A percentile compares a stretch with the other conserved stretches of the same genome.
Evolutionary conservation across 306 rosid genomes (phyloP).

Genomic region (Gastrolobium villosum): DNA sequence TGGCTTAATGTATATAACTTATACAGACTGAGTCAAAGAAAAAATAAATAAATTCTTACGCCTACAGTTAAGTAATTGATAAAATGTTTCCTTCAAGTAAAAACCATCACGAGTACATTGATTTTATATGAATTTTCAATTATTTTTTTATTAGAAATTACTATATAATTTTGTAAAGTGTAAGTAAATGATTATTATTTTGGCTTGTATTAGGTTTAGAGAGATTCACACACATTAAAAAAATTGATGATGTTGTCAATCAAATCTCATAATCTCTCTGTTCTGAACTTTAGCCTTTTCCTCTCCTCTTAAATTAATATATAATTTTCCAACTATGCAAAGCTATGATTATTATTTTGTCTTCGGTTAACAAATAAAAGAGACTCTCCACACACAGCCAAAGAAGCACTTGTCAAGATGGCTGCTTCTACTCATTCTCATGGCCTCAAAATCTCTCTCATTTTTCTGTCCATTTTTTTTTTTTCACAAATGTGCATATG

Average conservation of each 20-base stretch:
- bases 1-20: not conserved
- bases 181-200: slow-evolving; percentile 12
- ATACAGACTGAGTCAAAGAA: not conserved
- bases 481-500: slow-evolving; percentile 58
- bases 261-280: not conserved
- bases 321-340: slow-evolving; percentile 39
- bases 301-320: too few relatives aligned
- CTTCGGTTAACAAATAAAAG: slow-evolving; percentile 5
- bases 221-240: not conserved
- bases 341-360: too few relatives aligned
- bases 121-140: not conserved
- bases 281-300: slow-evolving; percentile 21
- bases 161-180: not conserved
- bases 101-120: not conserved
- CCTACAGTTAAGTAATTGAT: not conserved
- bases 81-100: not conserved
- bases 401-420: slow-evolving; percentile 55
- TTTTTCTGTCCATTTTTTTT: slow-evolving; percentile 59
- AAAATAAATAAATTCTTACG: not conserved
- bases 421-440: slow-evolving; percentile 41
- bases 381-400: slow-evolving; percentile 23
- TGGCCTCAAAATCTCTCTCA: slow-evolving; percentile 64
- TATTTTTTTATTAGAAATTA: not conserved
- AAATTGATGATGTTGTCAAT: slow-evolving; percentile 5
- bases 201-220: not conserved